These are phyloP conservation scores for Populus nigra DNA, from an alignment of 345 rosid species.

Conservation along the genomic window DNA sequence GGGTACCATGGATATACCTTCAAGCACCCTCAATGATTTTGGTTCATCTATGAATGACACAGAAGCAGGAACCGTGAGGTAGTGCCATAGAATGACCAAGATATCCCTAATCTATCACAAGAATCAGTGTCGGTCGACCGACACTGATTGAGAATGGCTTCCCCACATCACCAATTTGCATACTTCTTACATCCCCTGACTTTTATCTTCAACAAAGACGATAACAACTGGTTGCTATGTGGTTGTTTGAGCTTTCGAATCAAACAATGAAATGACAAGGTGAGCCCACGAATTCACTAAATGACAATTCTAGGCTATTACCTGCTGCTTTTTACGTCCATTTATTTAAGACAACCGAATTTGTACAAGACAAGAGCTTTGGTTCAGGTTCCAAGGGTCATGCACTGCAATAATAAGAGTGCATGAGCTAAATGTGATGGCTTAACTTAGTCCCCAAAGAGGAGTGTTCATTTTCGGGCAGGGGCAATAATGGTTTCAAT, in stretches of 20 bases:
- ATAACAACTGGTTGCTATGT: conserved; percentile 31
- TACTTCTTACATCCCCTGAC: not conserved
- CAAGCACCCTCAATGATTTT: conserved; percentile 3
- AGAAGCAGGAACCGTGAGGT: not conserved
- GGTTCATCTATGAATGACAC: not conserved
- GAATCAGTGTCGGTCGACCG: conserved; percentile 24
- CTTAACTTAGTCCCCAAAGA: not conserved
- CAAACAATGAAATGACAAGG: conserved; percentile 25
- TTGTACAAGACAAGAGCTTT: not conserved
- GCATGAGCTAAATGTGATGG: not conserved
- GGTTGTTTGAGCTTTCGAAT: conserved; percentile 14
- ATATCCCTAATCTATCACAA: not conserved
- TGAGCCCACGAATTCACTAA: conserved; percentile 19
- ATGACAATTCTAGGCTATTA: conserved; percentile 14
- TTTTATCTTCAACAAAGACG: conserved; percentile 4
- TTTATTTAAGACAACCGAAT: not conserved
- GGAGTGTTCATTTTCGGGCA: not conserved
- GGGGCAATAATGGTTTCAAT: conserved; percentile 5
- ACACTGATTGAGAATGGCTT: conserved; percentile 23
- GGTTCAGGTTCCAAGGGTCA: not conserved
- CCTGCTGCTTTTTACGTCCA: conserved; percentile 3
- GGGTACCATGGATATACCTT: conserved; percentile 11
- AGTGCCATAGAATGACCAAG: conserved; percentile 11
- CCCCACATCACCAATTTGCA: conserved; percentile 27
- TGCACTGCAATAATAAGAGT: not conserved